phyloP scores from a whole-genome alignment of 2,329 filamentous ascomycete genomes.

The Cercospora sesami region DNA sequence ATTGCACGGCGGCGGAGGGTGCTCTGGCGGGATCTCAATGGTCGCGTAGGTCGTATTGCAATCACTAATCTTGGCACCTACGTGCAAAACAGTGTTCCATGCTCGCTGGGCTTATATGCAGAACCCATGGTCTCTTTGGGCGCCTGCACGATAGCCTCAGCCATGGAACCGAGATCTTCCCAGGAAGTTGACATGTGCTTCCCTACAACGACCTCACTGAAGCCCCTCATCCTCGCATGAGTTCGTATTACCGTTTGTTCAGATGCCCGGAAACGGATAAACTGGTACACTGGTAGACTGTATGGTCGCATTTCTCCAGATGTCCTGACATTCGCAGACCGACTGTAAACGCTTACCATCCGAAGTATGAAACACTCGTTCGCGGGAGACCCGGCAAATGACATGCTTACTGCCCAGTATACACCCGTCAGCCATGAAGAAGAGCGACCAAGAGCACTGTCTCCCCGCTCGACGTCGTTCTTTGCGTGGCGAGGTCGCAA shows the following conservation, averaged over 20 bases:
- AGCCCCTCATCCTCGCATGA: background rate
- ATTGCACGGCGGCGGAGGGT: background rate
- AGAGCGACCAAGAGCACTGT: background rate
- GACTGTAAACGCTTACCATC: background rate
- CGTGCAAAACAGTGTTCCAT: background rate
- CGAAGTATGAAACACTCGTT: background rate
- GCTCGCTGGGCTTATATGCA: background rate
- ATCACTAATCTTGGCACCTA: background rate
- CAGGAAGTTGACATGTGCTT: background rate
- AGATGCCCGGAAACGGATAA: background rate
- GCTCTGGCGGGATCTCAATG: background rate
- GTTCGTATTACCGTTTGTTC: background rate
- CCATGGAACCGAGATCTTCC: conserved; percentile 2
- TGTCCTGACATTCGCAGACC: background rate
- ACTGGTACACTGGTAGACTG: conserved; percentile 3
- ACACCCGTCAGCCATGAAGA: background rate
- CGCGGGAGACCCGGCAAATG: background rate
- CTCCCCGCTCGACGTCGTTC: background rate
- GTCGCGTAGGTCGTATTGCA: background rate
- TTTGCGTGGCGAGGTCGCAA: background rate
- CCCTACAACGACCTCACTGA: background rate
- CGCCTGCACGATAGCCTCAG: background rate
- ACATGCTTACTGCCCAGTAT: background rate
- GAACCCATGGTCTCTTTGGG: background rate
- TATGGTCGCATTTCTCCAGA: background rate